Conservation (phyloP, 179 eudicot genomes). For the Beta lomatogona region DNA sequence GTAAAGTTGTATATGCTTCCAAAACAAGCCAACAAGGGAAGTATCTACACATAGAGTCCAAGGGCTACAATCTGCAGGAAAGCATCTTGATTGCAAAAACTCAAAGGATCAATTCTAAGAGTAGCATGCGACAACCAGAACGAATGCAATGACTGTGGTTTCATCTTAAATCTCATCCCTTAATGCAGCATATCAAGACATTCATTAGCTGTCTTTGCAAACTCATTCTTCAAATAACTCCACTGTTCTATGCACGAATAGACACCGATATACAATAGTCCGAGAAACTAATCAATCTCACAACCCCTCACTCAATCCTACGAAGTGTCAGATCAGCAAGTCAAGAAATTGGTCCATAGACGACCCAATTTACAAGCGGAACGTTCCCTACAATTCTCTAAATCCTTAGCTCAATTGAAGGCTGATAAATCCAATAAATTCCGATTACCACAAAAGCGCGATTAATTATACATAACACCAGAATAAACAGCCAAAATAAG, state of each 20-base stretch:
- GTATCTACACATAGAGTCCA: neutral
- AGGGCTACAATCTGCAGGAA: neutral
- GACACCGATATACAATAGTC: neutral
- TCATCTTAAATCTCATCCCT: neutral
- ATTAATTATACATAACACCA: neutral
- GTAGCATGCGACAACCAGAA: neutral
- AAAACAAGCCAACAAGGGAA: neutral
- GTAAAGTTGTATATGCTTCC: too few species aligned
- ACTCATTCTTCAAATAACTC: neutral
- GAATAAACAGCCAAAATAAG: neutral
- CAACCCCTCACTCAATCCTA: neutral
- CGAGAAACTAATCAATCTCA: neutral
- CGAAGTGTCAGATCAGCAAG: neutral
- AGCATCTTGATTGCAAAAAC: neutral
- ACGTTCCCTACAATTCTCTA: neutral
- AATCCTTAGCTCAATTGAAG: neutral
- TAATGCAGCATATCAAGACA: neutral
- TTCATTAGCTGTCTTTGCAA: neutral
- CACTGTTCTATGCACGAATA: neutral
- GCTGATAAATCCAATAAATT: neutral
- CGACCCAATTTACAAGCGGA: neutral
- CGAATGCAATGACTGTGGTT: too few species aligned
- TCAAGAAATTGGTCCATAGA: neutral
- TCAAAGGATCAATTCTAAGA: neutral
- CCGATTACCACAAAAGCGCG: neutral